Base-by-base conservation (phyloP, 2,329 filamentous ascomycete species). In the Neocatenulostroma microsporum region DNA sequence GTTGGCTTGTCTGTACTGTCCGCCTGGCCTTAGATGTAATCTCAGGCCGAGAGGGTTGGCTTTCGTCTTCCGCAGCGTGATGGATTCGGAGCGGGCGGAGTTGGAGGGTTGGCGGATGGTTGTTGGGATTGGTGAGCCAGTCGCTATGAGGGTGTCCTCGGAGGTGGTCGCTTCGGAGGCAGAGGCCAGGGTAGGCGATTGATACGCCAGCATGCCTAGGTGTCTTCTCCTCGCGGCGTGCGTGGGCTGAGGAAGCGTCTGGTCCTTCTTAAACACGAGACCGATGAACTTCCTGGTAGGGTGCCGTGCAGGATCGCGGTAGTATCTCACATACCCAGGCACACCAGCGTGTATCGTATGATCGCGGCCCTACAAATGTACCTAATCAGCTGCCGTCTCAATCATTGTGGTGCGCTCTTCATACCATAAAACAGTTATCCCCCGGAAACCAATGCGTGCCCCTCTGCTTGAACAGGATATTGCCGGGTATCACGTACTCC, bases 401-500 rank as follows among this genome's bases (percentile, higher is more conserved):
- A n/a, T n/a, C n/a, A n/a, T n/a, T n/a, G n/a, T n/a, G 21, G 8
- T 6, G 3, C 21, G 9, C 20, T 14, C 6, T 31, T 6, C 44
- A 24, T 49, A 58, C 55, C 71, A 96, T 89, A 53, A 80, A 84
- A 62, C 84, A 85, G 66, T 98, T 96, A 61, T 96, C 91, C 54
- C 91, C 91, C 1, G 91, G 82, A 61, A 82, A 89, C 91, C 91
- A 98, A 55, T 80, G 76, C 3, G 91, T 93, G 53, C 91, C 91
- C 55, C 89, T 82, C 65, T 98, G 91, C 60, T 86, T 87, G 76
- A 91, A 98, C 66, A 98, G 84, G 64, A 98, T 98, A 69, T 94
- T 96, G 37, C 91, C 91, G 4, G 88, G 83, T 40, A 94, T 82
- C 23, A 98, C 91, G 62, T 82, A 94, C 68, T 95, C 70, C 84